Evolutionary conservation across 805 yeast species (phyloP).

Genomic region (Saccharomycopsis fodiens): DNA sequence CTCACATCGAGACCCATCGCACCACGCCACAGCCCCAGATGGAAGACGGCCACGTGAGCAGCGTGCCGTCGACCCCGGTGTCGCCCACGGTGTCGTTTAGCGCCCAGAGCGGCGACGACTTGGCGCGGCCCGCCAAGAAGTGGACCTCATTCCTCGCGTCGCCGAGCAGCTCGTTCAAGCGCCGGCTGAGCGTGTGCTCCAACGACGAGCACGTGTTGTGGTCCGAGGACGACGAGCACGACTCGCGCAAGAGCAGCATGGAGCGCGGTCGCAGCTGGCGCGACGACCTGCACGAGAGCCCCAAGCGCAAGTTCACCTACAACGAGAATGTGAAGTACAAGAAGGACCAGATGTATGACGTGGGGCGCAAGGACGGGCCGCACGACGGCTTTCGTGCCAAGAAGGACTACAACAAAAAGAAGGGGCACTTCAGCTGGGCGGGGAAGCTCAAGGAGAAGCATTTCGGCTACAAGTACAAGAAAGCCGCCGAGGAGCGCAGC

Average conservation of each 20-base stretch:
- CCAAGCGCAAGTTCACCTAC: neutral
- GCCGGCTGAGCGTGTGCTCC: neutral
- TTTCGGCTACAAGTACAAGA: neutral
- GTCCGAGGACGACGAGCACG: neutral
- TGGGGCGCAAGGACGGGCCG: too few relatives aligned
- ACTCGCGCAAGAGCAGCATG: neutral
- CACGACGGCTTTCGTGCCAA: too few relatives aligned
- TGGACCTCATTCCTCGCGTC: neutral
- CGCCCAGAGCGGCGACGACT: neutral
- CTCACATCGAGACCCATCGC: too few relatives aligned
- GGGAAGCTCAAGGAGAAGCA: neutral
- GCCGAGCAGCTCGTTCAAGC: neutral
- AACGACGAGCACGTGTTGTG: neutral
- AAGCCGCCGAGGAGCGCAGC: neutral
- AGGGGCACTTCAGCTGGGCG: neutral
- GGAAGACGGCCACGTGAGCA: neutral
- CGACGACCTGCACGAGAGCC: neutral
- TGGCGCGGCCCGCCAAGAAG: neutral
- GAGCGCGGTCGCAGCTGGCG: neutral
- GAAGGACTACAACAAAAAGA: too few relatives aligned
- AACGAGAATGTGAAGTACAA: neutral
- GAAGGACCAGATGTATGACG: too few relatives aligned
- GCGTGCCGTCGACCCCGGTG: neutral
- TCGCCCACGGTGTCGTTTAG: neutral
- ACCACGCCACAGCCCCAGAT: too few relatives aligned